Base-by-base conservation (phyloP, 78 protist genomes). In the Dictyostelium citrinum region DNA sequence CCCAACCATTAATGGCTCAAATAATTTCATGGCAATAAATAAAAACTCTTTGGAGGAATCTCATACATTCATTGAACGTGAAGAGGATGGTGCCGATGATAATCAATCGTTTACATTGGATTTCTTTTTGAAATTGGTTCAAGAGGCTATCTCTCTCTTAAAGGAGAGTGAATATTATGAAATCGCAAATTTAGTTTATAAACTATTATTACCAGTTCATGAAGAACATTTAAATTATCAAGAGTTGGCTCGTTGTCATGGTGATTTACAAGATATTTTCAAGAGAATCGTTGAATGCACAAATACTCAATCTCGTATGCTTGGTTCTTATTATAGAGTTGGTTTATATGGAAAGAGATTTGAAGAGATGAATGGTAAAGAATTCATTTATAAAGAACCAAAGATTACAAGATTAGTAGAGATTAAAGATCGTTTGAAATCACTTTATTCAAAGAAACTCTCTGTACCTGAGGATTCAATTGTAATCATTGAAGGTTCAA, bases 331-430 rank as follows among this genome's bases (percentile, higher is more conserved):
- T 78, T 93, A 93, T 43, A 71, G 96, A 35, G 96, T 93, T 8
- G 93, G 91, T 41, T 46, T 84, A 1, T 93, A 85, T 74, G 96
- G 96, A 31, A 45, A 37, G n/a, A 27, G 24, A n/a, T 84, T 84
- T 60, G 90, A 93, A 58, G 96, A 93, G 31, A 9, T 85, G 35
- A 80, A 77, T 31, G 91, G 93, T 6, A 49, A 45, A 49, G 96
- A 88, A 24, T 93, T 74, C 29, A 72, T 93, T 8, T 93, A 93
- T 45, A 93, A 93, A 49, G 96, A 93, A 43, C 92, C 96, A 45
- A 82, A 84, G 79, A 80, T 78, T 24, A 83, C 91, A 1, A 51
- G 91, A 41, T 41, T 93, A 1, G 93, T 82, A 9, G 96, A 93
- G 70, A 86, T 93, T 31, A 88, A 84, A 74, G 96, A 93, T 72